A percentile compares a stretch with the other conserved stretches of the same genome.
phyloP scores from a whole-genome alignment of 345 rosid species.

The Laguncularia racemosa region DNA sequence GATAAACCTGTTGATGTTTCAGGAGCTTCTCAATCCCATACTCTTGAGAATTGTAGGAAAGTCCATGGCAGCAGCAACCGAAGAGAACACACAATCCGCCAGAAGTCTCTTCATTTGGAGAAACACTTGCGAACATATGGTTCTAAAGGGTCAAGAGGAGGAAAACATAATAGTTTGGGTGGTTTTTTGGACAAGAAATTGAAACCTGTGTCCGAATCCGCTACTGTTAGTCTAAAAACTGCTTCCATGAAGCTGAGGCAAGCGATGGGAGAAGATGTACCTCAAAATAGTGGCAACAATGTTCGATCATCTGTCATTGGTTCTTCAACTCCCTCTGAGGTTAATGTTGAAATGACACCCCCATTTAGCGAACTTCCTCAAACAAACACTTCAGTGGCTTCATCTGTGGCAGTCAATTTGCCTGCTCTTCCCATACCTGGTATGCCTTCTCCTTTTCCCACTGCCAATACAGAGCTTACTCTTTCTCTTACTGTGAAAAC shows the following conservation, averaged over 20 bases:
- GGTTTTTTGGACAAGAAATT: constrained; percentile 50
- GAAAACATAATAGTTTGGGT: constrained; percentile 47
- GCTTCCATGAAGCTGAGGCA: constrained; percentile 41
- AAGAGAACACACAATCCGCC: constrained; percentile 64
- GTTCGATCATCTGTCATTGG: constrained; percentile 16
- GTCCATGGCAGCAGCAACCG: constrained; percentile 41
- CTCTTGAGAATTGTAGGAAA: constrained; percentile 54
- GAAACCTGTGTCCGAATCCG: constrained; percentile 42
- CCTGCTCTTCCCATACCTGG: constrained; percentile 22
- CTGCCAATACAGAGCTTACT: constrained; percentile 53
- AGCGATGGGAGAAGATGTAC: constrained; percentile 34
- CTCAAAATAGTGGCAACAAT: constrained; percentile 31
- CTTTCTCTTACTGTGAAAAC: constrained; percentile 48
- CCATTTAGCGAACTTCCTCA: constrained; percentile 22
- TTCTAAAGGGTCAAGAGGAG: constrained; percentile 48
- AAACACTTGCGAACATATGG: constrained; percentile 50
- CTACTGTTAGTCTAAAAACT: constrained; percentile 35
- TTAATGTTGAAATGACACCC: constrained; percentile 22
- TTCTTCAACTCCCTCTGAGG: constrained; percentile 23
- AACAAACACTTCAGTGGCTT: constrained; percentile 16
- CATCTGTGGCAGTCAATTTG: constrained; percentile 11
- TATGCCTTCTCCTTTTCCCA: constrained; percentile 21
- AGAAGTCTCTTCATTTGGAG: constrained; percentile 66
- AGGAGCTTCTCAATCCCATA: constrained; percentile 45
- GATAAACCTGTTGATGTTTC: constrained; percentile 36